A percentile compares a stretch with the other conserved stretches of the same genome.
These are phyloP conservation scores for Pelargonium cotyledonis DNA, from an alignment of 441 rosid species.

Conservation along the genomic window DNA sequence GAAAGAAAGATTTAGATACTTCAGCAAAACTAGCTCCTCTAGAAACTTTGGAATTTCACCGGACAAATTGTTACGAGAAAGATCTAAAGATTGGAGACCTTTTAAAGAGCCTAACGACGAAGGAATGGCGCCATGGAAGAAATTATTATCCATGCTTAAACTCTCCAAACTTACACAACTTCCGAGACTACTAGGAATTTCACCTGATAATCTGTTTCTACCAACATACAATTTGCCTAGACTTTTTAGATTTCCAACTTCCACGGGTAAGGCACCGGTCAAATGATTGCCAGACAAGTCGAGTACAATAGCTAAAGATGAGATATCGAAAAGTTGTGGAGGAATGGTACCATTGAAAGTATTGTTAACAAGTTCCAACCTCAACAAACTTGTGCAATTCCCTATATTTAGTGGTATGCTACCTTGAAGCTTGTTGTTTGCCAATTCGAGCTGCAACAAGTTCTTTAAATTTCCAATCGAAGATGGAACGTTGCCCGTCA, in stretches of 20 bases:
- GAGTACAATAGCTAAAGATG: neutral
- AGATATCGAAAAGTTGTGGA: constrained; percentile 22
- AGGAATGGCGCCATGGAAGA: constrained; percentile 23
- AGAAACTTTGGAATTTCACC: constrained; percentile 23
- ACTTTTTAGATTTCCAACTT: constrained; percentile 12
- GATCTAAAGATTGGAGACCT: constrained; percentile 17
- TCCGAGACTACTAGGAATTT: constrained; percentile 20
- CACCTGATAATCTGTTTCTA: constrained; percentile 15
- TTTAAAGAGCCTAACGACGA: constrained; percentile 5
- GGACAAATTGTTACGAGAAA: constrained; percentile 20
- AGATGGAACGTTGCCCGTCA: constrained; percentile 9
- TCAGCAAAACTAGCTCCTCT: neutral
- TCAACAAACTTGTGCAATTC: neutral
- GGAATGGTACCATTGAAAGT: constrained; percentile 24
- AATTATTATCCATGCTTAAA: constrained; percentile 20
- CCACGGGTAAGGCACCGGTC: constrained; percentile 14
- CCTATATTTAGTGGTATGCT: constrained; percentile 14
- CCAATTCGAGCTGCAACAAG: neutral
- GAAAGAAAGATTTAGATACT: constrained; percentile 18
- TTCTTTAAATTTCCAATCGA: constrained; percentile 8
- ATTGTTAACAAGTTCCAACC: constrained; percentile 12
- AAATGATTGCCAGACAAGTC: constrained; percentile 6
- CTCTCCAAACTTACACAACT: constrained; percentile 15
- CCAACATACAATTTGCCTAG: neutral
- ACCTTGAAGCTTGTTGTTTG: neutral